Conservation (phyloP, 371 early-diverging fungal species). For the Mortierella sp. region DNA sequence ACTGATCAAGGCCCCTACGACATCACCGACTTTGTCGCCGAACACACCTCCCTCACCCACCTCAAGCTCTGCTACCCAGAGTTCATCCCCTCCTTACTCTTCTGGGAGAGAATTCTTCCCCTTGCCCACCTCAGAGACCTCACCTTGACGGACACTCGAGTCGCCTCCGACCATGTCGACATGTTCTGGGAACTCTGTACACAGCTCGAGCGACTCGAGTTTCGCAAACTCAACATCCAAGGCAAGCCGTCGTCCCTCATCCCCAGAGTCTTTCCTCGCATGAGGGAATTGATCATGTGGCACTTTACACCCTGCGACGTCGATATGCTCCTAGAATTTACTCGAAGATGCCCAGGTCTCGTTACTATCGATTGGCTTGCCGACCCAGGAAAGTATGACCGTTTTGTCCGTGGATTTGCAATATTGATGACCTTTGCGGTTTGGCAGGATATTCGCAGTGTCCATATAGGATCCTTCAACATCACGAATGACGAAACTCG, state of each 20-base stretch:
- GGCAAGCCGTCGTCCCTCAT: too few relatives aligned
- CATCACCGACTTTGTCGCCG: neutral
- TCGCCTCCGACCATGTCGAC: neutral
- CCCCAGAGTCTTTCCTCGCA: neutral
- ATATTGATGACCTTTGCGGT: neutral
- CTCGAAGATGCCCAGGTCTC: neutral
- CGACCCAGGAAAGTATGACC: neutral
- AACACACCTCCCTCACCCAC: neutral
- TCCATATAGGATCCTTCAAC: neutral
- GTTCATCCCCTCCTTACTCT: neutral
- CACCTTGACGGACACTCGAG: neutral
- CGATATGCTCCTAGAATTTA: neutral
- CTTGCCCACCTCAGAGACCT: neutral
- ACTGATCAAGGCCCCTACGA: too few relatives aligned
- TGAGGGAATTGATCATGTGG: neutral
- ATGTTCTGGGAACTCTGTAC: neutral
- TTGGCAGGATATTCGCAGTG: neutral
- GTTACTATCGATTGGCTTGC: neutral
- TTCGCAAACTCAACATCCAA: neutral
- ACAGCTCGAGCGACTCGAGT: neutral
- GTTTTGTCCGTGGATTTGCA: neutral
- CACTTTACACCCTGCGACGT: neutral
- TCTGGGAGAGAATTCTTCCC: neutral
- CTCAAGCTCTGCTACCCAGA: neutral
- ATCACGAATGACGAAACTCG: neutral